Evolutionary conservation across 768 basidiomycete species (phyloP).

Genomic region (Boletus pseudopeckii): DNA sequence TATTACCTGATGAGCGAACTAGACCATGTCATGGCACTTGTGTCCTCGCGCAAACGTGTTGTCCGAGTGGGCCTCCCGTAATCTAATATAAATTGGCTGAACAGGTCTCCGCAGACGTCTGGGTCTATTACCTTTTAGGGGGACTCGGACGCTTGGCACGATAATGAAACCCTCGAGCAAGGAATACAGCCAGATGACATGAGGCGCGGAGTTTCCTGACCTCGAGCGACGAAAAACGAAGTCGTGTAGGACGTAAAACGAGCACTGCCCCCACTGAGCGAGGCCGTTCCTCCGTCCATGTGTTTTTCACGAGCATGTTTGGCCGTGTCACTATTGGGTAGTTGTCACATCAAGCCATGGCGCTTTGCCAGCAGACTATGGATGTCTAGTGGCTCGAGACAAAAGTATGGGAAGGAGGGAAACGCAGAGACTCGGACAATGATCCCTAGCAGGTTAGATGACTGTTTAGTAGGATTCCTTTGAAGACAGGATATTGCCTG

Average conservation of each 20-base stretch:
- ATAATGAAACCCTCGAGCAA: neutral
- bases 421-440: neutral
- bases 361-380: too few relatives aligned
- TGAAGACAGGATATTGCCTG: neutral
- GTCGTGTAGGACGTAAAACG: constrained; percentile 2
- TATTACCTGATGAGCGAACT: neutral
- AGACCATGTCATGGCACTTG: neutral
- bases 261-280: neutral
- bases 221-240: neutral
- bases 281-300: neutral
- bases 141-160: neutral
- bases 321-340: neutral
- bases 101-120: neutral
- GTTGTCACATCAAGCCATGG: neutral
- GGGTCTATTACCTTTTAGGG: neutral
- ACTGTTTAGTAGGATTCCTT: neutral
- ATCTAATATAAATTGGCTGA: neutral
- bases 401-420: neutral
- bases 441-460: neutral
- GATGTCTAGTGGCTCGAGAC: neutral
- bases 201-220: neutral
- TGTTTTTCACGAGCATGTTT: neutral
- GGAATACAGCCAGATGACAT: neutral
- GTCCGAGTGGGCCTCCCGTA: neutral
- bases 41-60: neutral